These are phyloP conservation scores for Marasmius sp. DNA, from an alignment of 1,284 basidiomycete genomes.

Conservation along the genomic window DNA sequence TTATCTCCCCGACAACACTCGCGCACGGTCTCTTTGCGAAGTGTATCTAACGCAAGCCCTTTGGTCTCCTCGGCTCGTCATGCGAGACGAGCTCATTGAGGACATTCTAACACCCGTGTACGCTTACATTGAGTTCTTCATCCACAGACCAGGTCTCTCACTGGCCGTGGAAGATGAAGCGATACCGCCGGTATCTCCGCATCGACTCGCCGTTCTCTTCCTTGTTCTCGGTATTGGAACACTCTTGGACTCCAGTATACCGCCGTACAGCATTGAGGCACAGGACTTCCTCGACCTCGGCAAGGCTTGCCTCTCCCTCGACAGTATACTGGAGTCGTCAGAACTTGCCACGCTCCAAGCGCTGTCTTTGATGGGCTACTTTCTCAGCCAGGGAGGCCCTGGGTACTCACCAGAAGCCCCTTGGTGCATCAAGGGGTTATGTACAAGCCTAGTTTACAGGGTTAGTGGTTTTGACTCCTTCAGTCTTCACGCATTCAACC, in stretches of 20 bases:
- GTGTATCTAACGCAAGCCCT: constrained; percentile 42
- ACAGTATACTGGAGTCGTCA: constrained; percentile 45
- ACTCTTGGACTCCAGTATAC: constrained; percentile 46
- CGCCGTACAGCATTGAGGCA: constrained; percentile 13
- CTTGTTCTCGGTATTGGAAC: constrained; percentile 54
- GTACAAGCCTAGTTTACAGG: constrained; percentile 46
- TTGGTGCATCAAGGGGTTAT: constrained; percentile 47
- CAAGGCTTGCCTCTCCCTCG: constrained; percentile 33
- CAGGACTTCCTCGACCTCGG: constrained; percentile 35
- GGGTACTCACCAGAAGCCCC: constrained; percentile 46
- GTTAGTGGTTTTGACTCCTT: constrained; percentile 27
- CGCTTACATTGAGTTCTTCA: neutral
- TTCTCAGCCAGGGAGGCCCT: constrained; percentile 44
- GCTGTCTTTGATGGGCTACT: constrained; percentile 51
- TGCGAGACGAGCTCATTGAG: constrained; percentile 2
- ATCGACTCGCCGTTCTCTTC: constrained; percentile 48
- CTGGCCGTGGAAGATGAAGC: neutral
- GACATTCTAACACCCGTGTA: constrained; percentile 3
- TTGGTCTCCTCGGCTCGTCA: neutral
- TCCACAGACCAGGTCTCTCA: neutral
- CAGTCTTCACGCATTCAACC: neutral
- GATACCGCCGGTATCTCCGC: constrained; percentile 28
- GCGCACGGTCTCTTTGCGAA: constrained; percentile 38
- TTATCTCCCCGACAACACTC: constrained; percentile 35
- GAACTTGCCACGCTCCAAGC: constrained; percentile 53